Conservation (phyloP, 2,329 filamentous ascomycete genomes). For the Allantophomopsis cytisporea region DNA sequence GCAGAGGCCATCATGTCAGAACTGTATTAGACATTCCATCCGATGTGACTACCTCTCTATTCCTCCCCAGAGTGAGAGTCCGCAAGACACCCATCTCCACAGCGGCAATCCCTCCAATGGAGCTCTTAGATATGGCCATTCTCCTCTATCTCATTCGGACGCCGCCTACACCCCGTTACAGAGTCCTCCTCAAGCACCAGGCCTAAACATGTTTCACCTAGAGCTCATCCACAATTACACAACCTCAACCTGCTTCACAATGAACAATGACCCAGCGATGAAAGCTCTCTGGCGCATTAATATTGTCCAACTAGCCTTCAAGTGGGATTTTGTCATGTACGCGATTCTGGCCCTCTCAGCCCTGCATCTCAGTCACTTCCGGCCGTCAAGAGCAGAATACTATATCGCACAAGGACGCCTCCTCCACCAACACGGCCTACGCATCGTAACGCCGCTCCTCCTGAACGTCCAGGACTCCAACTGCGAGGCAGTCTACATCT, state of each 20-base stretch:
- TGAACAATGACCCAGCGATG: conserved; percentile 5
- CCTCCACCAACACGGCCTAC: not conserved
- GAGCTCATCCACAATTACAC: conserved; percentile 18
- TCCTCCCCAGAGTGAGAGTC: not conserved
- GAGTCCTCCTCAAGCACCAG: not conserved
- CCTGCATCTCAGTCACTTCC: conserved; percentile 22
- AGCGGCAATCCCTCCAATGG: not conserved
- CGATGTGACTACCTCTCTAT: not conserved
- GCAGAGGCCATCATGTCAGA: conserved; percentile 6
- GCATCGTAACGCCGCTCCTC: not conserved
- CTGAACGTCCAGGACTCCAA: conserved; percentile 22
- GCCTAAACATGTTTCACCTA: conserved; percentile 1
- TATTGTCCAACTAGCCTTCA: conserved; percentile 21
- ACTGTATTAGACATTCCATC: conserved; percentile 7
- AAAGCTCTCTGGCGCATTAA: conserved; percentile 10
- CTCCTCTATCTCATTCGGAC: not conserved
- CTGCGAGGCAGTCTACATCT: conserved; percentile 22
- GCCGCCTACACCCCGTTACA: not conserved
- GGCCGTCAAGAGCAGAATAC: conserved; percentile 18
- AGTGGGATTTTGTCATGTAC: conserved; percentile 28
- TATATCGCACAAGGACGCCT: not conserved
- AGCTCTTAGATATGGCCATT: not conserved
- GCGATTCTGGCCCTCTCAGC: conserved; percentile 27
- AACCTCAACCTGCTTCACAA: conserved; percentile 13
- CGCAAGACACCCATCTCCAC: not conserved